phyloP scores from a whole-genome alignment of 2,329 filamentous ascomycete genomes.

The Penicillium sp. region DNA sequence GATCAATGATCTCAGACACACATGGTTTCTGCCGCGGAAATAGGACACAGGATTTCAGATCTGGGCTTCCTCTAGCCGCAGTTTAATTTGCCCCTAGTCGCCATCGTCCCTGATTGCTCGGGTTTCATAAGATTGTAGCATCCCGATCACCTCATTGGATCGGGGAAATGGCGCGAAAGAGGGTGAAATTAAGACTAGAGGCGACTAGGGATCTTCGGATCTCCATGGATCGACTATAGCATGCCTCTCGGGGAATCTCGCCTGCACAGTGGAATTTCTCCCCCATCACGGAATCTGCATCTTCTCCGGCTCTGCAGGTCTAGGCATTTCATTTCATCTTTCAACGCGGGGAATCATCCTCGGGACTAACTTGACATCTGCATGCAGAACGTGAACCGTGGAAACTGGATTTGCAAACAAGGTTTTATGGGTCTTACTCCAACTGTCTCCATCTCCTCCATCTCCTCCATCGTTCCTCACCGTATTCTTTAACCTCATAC shows the following conservation, averaged over 20 bases:
- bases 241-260: neutral
- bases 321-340: neutral
- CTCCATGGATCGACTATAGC: slow-evolving; percentile 11
- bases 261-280: neutral
- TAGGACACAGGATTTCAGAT: neutral
- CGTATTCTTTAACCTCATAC: neutral
- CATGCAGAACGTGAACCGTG: slow-evolving; percentile 9
- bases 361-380: neutral
- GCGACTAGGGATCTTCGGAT: slow-evolving; percentile 11
- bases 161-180: too few relatives aligned
- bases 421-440: slow-evolving; percentile 6
- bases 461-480: too few relatives aligned
- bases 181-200: too few relatives aligned
- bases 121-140: too few relatives aligned
- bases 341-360: neutral
- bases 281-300: neutral
- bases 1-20: neutral
- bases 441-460: slow-evolving; percentile 1
- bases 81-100: neutral
- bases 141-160: too few relatives aligned
- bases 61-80: neutral
- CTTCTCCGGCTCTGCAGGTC: neutral
- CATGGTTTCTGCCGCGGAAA: neutral
- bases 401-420: neutral
- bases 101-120: too few relatives aligned